A percentile compares a stretch with the other conserved stretches of the same genome.
These are phyloP conservation scores for Sugiyamaella novakii DNA, from an alignment of 1,139 yeast species.

Conservation along the genomic window DNA sequence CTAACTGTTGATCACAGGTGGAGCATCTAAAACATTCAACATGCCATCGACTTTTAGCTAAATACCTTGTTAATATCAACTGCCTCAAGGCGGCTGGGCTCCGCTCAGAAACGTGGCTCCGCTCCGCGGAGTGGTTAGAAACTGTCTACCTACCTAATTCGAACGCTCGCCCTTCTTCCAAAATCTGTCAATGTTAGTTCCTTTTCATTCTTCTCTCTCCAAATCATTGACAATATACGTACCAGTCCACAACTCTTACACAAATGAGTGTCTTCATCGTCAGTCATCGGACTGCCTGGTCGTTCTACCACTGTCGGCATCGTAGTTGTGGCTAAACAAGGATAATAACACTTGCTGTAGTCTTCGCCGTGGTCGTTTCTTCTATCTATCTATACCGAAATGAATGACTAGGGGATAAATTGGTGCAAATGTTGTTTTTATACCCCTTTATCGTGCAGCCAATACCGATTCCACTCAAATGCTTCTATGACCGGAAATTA, in stretches of 20 bases:
- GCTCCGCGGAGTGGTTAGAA: neutral
- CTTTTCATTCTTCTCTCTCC: neutral
- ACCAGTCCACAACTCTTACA: conserved; percentile 18
- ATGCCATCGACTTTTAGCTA: conserved; percentile 96
- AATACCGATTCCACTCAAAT: no score
- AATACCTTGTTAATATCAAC: conserved; percentile 13
- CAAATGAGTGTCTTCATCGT: conserved; percentile 5
- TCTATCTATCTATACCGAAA: no score
- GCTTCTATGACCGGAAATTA: no score
- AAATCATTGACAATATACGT: no score
- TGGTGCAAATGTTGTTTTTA: no score
- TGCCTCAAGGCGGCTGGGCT: neutral
- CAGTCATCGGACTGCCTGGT: conserved; percentile 3
- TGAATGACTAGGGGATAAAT: no score
- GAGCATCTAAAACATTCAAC: conserved; percentile 84
- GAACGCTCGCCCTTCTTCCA: conserved; percentile 47
- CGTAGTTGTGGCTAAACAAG: neutral
- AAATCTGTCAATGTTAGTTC: conserved; percentile 3
- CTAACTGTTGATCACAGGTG: conserved; percentile 73
- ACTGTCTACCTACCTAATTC: conserved; percentile 40
- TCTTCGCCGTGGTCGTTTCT: no score
- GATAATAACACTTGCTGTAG: no score
- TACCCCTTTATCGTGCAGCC: no score
- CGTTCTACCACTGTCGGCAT: neutral
- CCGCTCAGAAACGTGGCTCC: neutral